Conservation (phyloP, 352 stramenopile species). For the Phytophthora citrophthora region DNA sequence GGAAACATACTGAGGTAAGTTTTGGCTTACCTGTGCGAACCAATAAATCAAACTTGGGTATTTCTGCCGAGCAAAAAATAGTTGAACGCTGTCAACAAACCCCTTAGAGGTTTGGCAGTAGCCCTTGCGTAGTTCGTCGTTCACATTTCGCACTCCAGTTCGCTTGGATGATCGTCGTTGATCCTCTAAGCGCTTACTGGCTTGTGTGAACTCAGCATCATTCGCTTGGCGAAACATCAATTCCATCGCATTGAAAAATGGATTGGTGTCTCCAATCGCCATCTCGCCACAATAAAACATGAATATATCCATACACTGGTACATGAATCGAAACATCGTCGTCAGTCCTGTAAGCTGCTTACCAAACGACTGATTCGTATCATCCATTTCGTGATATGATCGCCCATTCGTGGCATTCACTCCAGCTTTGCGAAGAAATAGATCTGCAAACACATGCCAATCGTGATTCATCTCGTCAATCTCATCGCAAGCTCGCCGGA, state of each 20-base stretch:
- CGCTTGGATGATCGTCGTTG: conserved; percentile 9
- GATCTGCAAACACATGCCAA: conserved; percentile 59
- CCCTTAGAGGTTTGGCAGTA: conserved; percentile 51
- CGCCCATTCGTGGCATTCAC: conserved; percentile 18
- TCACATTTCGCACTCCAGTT: conserved; percentile 20
- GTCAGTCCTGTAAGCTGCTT: conserved; percentile 36
- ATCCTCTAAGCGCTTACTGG: conserved; percentile 40
- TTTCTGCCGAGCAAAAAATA: conserved; percentile 86
- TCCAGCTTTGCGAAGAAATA: conserved; percentile 52
- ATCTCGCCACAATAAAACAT: conserved; percentile 79
- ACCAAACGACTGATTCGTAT: conserved; percentile 45
- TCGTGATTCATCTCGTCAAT: conserved; percentile 58
- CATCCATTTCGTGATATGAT: conserved; percentile 54
- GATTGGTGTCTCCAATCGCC: conserved; percentile 77
- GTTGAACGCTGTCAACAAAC: conserved; percentile 76
- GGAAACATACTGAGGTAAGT: too few relatives aligned
- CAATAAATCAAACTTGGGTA: conserved; percentile 84
- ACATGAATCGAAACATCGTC: conserved; percentile 84
- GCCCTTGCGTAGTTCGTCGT: conserved; percentile 33
- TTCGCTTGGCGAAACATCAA: conserved; percentile 78
- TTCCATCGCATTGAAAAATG: conserved; percentile 78
- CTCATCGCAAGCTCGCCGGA: conserved; percentile 54
- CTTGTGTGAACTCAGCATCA: conserved; percentile 66
- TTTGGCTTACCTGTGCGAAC: conserved; percentile 74
- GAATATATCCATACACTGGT: conserved; percentile 79